Percentiles rank a stretch among this genome's conserved stretches.
Conservation (phyloP, 2,329 filamentous ascomycete genomes). For the Diplodia sapinea region DNA sequence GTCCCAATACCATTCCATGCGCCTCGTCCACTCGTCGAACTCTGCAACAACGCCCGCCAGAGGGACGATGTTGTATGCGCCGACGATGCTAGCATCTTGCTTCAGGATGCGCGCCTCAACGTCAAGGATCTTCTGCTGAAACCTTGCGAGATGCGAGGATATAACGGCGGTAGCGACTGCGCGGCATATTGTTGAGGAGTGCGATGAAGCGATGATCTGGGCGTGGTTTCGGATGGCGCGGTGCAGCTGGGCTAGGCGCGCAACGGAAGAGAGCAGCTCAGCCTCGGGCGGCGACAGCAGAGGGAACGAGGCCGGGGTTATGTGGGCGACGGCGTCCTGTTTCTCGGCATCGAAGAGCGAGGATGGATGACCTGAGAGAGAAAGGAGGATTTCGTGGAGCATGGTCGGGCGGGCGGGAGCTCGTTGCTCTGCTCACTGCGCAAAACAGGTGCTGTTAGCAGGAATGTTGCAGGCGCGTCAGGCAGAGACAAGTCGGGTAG, state of each 20-base stretch:
- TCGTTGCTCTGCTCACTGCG: slow-evolving; percentile 31
- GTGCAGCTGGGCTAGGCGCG: slow-evolving; percentile 79
- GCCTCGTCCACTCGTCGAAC: slow-evolving; percentile 84
- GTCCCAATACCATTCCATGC: slow-evolving; percentile 85
- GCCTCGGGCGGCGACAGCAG: slow-evolving; percentile 77
- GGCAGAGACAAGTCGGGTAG: slow-evolving; percentile 31
- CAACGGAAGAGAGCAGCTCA: slow-evolving; percentile 77
- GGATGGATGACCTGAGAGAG: slow-evolving; percentile 91
- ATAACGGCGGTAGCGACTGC: slow-evolving; percentile 82
- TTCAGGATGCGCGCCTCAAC: slow-evolving; percentile 80
- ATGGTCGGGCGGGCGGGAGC: slow-evolving; percentile 56
- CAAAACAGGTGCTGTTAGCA: slow-evolving; percentile 9
- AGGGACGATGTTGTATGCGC: slow-evolving; percentile 91
- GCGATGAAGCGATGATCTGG: slow-evolving; percentile 69
- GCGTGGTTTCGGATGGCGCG: slow-evolving; percentile 72
- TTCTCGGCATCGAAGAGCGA: slow-evolving; percentile 72
- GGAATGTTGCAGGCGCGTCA: slow-evolving; percentile 7
- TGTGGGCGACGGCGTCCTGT: slow-evolving; percentile 31
- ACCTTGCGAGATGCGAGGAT: slow-evolving; percentile 75
- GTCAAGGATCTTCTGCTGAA: slow-evolving; percentile 82
- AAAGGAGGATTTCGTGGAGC: slow-evolving; percentile 98
- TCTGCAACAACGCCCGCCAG: slow-evolving; percentile 82
- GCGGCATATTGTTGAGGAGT: slow-evolving; percentile 82
- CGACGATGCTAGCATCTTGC: slow-evolving; percentile 79
- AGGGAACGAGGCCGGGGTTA: slow-evolving; percentile 43